Evolutionary conservation across 768 basidiomycete genomes (phyloP), one percentile per base, ranked within the genome.

Genomic region (Pholiota molesta): DNA sequence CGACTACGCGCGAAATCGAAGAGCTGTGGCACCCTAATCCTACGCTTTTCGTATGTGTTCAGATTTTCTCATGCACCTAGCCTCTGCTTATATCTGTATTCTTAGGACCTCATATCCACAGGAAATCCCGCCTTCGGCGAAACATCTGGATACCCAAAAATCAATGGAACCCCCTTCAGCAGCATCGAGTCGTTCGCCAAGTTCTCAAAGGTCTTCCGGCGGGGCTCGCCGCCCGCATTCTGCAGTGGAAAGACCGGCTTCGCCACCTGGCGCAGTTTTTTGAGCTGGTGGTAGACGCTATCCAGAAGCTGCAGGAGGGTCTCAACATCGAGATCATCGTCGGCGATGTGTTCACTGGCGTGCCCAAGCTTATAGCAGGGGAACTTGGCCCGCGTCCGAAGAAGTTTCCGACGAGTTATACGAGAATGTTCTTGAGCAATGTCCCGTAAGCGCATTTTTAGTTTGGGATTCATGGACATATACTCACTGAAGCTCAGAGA

Each of bases 351-450:
- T 55, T 59, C 37, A 42, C 57, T 39, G 67, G 65, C 1, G 29
- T 66, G 6, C 56, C 65, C 8, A 52, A 57, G 40, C 61, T 70
- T 5, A 47, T 66, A 11, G 49, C 52, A 13, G 69, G 67, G 5
- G 69, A 70, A 47, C 55, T 70, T 16, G 65, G 65, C 8, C 55
- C 51, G 1, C 51, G 69, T 13, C 67, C 67, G 3, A 35, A 45
- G 5, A 23, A 58, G 11, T 62, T 61, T 23, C 69, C 67, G 10
- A 61, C 21, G n/a, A 61, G 60, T 52, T 70, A 65, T 51, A 35
- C 57, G 8, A 55, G 67, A 26, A 65, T 68, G 44, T 70, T 65
- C 67, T 52, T 70, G 59, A 68, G 66, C 47, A 70, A 70, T 49
- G 61, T 66, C 8, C 69, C 69, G 67, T 68, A 54, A 40, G 67